Base-by-base conservation (phyloP, 805 yeast species). In the Phaffomyces antillensis region DNA sequence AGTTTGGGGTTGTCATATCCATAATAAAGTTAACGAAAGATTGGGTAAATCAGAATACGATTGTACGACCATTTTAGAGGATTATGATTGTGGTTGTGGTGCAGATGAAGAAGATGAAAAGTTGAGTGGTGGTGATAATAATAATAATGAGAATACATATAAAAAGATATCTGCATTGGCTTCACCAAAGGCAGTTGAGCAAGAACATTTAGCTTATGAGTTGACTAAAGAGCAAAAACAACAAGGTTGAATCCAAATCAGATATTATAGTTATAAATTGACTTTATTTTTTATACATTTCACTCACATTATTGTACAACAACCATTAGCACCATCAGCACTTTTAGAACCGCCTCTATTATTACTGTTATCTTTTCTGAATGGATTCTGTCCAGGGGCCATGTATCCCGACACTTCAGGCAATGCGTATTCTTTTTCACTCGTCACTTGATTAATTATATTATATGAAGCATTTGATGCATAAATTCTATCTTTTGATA, bases 1-100 rank as follows among this genome's bases (percentile, higher is more conserved):
- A 0, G 67, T 86, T 52, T 93, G 99, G 99, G 99, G 99, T 1
- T 93, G 99, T 60, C 83, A 83, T 57, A 71, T 90, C 5, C 98
- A 90, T 66, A 90, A 91, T 62, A 73, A 80, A 57, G 97, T 90
- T 32, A 91, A 91, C 62, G 77, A 76, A 43, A 68, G 83, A 42
- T 70, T 90, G 37, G 71, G 71, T 5, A 87, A 90, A 54, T 77
- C 74, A 1, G 69, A 72, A 16, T 93, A 88, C 62, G 97, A 93
- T 62, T 93, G 99, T 62, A 72, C 86, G 2, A 78, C 75, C 8
- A 84, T 93, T 45, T 68, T 86, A 43, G 96, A 88, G 53, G 93
- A 87, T 64, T 93, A 93, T 63, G 96, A 90, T 57, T 91, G 99
- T 69, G 99, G 99, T 0, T 91, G 99, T 66, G 96, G 93, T 1